These are phyloP conservation scores for Heterobasidion parviporum DNA, from an alignment of 1,284 basidiomycete genomes.

Conservation along the genomic window DNA sequence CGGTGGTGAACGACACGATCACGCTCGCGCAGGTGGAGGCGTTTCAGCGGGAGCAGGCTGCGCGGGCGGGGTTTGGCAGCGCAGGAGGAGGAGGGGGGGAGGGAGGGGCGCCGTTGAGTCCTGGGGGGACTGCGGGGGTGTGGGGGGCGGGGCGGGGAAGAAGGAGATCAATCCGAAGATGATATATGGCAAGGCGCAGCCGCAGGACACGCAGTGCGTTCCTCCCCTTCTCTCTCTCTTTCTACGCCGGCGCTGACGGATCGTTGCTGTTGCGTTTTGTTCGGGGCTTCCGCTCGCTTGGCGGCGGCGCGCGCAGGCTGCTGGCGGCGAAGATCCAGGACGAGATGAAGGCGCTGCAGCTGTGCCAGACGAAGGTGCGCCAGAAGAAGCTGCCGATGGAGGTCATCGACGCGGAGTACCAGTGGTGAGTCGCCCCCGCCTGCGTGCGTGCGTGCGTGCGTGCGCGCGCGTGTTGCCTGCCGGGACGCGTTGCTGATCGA, in stretches of 20 bases:
- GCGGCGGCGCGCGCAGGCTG: conserved; percentile 33
- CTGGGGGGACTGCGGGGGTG: conserved; percentile 28
- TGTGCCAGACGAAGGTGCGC: conserved; percentile 86
- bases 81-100: conserved; percentile 19
- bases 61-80: conserved; percentile 16
- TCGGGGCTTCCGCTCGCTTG: not conserved
- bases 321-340: conserved; percentile 80
- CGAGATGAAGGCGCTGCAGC: conserved; percentile 85
- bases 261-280: not conserved
- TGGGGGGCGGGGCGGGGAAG: conserved; percentile 28
- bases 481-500: not conserved
- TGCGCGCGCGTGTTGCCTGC: too few species aligned
- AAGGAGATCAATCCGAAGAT: conserved; percentile 96
- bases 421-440: conserved; percentile 60
- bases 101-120: conserved; percentile 45
- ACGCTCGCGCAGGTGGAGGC: conserved; percentile 88
- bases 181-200: conserved; percentile 89
- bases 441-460: too few species aligned
- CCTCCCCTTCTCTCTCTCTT: not conserved
- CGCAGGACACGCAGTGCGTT: conserved; percentile 78
- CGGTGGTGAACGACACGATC: conserved; percentile 83
- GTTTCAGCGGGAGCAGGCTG: conserved; percentile 71
- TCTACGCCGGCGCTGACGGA: not conserved
- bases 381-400: conserved; percentile 96
- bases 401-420: conserved; percentile 96